Base-by-base conservation (phyloP, 192 early-diverging fungal genomes). In the Dissophora globulifera region DNA sequence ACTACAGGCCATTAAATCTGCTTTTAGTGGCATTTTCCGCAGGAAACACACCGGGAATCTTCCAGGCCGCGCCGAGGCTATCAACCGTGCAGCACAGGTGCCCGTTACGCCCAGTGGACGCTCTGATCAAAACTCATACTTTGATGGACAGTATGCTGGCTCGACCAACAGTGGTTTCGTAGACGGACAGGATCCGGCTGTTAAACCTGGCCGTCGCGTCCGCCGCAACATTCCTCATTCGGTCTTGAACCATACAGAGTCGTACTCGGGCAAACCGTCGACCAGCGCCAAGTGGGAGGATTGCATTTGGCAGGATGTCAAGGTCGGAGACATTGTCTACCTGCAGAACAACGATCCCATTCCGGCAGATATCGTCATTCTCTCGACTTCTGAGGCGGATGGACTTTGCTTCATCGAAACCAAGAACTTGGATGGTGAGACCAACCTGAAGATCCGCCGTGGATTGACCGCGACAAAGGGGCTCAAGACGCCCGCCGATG, bases 381-480 rank as follows among this genome's bases (percentile, higher is more conserved):
- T 99, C 8, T 85, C 88, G 7, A 89, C 94, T 15, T 93, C 91
- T 23, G 97, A 95, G 50, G 81, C 86, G 4, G 94, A 95, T 61
- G 89, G 89, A 45, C 70, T 92, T 0, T 96, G 94, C 58, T 98
- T 93, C 78, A 86, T 97, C n/a, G 97, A 99, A 79, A 99, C 97
- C 0, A 97, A 99, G 65, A 96, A 97, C 68, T 85, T 99, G 38
- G 97, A 99, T 61, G 97, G 97, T 58, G 97, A 99, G 72, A 99
- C 97, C 9, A 99, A 98, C 67, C 83, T 99, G 31, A 99, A 99
- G 80, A 87, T 93, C 27, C 90, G 94, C 46, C 83, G 89, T 43
- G 87, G 89, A 3, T 50, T 91, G 51, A 66, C 82, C 0, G 84
- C 88, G 17, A 95, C 93, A 13, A 70, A 78, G 19, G 85, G 82